Evolutionary conservation across 306 rosid genomes (phyloP).

Genomic region (Vigna angularis): DNA sequence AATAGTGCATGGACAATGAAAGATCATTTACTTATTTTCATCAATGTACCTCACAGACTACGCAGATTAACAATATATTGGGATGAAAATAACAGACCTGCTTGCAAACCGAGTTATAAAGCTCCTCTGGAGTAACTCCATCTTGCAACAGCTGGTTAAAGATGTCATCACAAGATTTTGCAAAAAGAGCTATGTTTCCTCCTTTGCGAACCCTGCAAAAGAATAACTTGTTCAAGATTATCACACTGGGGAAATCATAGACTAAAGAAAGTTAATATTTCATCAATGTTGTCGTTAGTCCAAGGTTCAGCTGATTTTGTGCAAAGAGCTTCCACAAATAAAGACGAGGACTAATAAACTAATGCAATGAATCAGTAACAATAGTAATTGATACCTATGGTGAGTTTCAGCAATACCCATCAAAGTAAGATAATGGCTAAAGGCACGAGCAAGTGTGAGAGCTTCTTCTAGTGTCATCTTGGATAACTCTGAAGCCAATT

Average conservation of each 20-base stretch:
- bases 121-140: constrained; percentile 77
- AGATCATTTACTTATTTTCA: constrained; percentile 7
- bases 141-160: constrained; percentile 75
- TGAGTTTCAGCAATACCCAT: constrained; percentile 91
- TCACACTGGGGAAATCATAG: background rate
- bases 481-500: constrained; percentile 77
- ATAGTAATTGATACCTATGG: constrained; percentile 61
- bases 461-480: constrained; percentile 85
- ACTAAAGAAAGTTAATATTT: background rate
- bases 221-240: constrained; percentile 18
- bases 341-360: background rate
- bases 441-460: constrained; percentile 78
- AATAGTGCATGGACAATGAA: background rate
- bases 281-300: constrained; percentile 18
- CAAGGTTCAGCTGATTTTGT: background rate
- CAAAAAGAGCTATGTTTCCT: constrained; percentile 50
- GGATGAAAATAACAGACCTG: constrained; percentile 59
- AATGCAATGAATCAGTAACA: constrained; percentile 2
- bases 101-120: constrained; percentile 79
- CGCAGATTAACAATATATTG: constrained; percentile 7
- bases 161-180: constrained; percentile 88
- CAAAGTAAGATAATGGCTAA: constrained; percentile 85
- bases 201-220: constrained; percentile 77
- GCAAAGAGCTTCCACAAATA: background rate
- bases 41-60: constrained; percentile 7